Conservation (phyloP, 352 stramenopile genomes). For the Phytophthora citricola region DNA sequence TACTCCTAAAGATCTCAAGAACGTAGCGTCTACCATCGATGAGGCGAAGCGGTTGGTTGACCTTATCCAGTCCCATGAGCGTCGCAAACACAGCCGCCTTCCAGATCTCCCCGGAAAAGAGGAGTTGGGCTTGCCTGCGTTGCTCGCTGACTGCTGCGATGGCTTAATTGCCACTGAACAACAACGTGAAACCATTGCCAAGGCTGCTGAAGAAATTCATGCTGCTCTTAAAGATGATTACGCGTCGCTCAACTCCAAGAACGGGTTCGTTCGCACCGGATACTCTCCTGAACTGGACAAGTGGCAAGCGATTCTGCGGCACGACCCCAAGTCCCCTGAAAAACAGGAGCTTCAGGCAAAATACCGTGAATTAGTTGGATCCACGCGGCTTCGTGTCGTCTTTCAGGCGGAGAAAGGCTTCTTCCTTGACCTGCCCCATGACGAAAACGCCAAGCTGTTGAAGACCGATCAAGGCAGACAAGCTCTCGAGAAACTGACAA, state of each 20-base stretch:
- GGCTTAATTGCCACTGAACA: slow-evolving; percentile 24
- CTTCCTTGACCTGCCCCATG: slow-evolving; percentile 72
- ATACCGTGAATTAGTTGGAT: slow-evolving; percentile 63
- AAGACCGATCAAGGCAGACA: slow-evolving; percentile 24
- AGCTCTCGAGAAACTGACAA: slow-evolving; percentile 43
- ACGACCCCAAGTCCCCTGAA: slow-evolving; percentile 48
- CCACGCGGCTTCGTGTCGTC: slow-evolving; percentile 61
- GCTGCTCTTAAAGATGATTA: slow-evolving; percentile 71
- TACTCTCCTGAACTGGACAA: slow-evolving; percentile 69
- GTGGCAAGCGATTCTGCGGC: slow-evolving; percentile 57
- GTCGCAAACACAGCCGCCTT: slow-evolving; percentile 23
- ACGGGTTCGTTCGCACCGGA: slow-evolving; percentile 59
- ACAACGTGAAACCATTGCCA: slow-evolving; percentile 25
- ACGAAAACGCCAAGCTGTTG: slow-evolving; percentile 59
- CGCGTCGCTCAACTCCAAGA: slow-evolving; percentile 62
- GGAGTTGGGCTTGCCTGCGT: slow-evolving; percentile 27
- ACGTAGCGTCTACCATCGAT: slow-evolving; percentile 63
- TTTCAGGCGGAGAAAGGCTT: slow-evolving; percentile 71
- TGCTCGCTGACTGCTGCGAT: slow-evolving; percentile 37
- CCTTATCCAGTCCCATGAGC: slow-evolving; percentile 40
- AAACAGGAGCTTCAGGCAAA: slow-evolving; percentile 61
- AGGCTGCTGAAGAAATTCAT: slow-evolving; percentile 51
- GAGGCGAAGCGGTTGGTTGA: slow-evolving; percentile 51
- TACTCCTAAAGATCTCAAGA: slow-evolving; percentile 78
- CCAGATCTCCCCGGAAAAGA: slow-evolving; percentile 36